These are phyloP conservation scores for Metarhizium rileyi DNA, from an alignment of 2,329 filamentous ascomycete species.

Conservation along the genomic window DNA sequence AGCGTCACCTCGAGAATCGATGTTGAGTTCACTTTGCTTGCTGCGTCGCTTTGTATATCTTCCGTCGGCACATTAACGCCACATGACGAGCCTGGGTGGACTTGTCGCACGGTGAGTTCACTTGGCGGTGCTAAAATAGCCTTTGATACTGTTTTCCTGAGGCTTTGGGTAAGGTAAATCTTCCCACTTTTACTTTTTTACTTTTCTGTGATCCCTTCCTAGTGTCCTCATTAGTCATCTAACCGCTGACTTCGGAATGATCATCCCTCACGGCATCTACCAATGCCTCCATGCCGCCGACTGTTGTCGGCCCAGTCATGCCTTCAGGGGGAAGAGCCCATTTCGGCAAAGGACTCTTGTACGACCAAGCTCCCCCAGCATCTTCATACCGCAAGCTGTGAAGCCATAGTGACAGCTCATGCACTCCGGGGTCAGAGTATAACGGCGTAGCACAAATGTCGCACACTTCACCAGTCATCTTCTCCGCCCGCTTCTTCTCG, in stretches of 20 bases:
- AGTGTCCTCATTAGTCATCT: neutral
- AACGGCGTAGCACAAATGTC: conserved; percentile 75
- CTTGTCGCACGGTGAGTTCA: neutral
- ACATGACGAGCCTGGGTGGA: neutral
- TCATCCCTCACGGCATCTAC: conserved; percentile 43
- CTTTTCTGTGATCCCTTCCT: neutral
- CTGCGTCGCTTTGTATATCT: neutral
- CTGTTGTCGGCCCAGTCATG: conserved; percentile 59
- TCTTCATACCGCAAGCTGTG: conserved; percentile 89
- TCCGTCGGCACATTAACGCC: neutral
- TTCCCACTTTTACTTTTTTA: neutral
- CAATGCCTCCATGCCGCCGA: conserved; percentile 50
- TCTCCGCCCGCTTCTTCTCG: conserved; percentile 83
- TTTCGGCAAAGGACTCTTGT: conserved; percentile 69
- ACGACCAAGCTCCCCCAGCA: conserved; percentile 73
- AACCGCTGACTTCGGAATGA: conserved; percentile 26
- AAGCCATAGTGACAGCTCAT: conserved; percentile 88
- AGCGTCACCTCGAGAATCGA: neutral
- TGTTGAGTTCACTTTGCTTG: neutral
- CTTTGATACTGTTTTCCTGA: too few species aligned
- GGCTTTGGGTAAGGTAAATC: too few species aligned
- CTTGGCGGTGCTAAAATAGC: too few species aligned
- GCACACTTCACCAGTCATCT: conserved; percentile 79
- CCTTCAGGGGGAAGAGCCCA: conserved; percentile 81
- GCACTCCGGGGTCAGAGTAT: conserved; percentile 83